Evolutionary conservation across 768 basidiomycete species (phyloP), one percentile per base, ranked within the genome.

Genomic region (Hypholoma fasciculare): DNA sequence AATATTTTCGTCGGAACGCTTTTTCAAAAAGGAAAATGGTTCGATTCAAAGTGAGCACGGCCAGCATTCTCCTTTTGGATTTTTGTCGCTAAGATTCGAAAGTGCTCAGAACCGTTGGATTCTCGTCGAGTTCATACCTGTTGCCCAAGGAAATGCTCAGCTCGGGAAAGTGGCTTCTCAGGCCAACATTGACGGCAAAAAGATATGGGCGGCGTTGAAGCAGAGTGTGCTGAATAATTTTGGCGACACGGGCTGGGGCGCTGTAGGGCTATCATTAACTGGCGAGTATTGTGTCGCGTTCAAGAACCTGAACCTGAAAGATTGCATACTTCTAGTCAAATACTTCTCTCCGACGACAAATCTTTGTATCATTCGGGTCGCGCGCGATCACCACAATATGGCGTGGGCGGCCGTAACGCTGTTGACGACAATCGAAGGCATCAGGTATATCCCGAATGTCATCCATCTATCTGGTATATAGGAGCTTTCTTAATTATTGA

Each of bases 191-290:
- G 85, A 85, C 47, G 78, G 81, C n/a, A 89, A 85, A 64, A 79
- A 82, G 17, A 82, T 95, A 51, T 92, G 83, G 72, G 69, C 76
- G 3, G 86, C 92, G 0, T 68, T 95, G 34, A 86, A 84, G 65
- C 84, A 89, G 65, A 88, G 85, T 63, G 74, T 92, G 12, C 64
- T 91, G 53, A 69, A 69, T 16, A 86, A 93, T 64, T 95, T 94
- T 67, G 94, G 94, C 2, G 92, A 94, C 67, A 78, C 83, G 0
- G 94, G 92, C 4, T 95, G 92, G 93, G 93, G 93, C 23, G 82
- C 88, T 9, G 83, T 95, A 2, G 89, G 84, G 0, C 69, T 82
- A 37, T 89, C 88, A 3, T 73, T 96, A 57, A 85, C 79, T 19
- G 87, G 93, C 40, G 40, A 16, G n/a, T n/a, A 8, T 8, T n/a